Base-by-base conservation (phyloP, 2,329 filamentous ascomycete species). In the Pyricularia pennisetigena region DNA sequence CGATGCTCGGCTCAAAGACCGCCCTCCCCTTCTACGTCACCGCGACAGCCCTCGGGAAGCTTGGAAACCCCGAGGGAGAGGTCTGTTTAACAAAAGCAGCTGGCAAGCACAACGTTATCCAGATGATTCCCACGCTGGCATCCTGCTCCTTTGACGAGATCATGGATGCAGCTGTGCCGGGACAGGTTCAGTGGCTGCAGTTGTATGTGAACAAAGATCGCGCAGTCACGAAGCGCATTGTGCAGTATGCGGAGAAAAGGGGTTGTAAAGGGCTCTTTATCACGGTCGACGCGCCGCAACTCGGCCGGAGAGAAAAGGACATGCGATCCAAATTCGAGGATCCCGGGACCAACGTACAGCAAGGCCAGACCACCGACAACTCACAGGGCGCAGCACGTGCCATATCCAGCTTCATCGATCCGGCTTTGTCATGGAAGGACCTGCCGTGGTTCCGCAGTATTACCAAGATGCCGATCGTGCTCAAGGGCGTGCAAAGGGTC, bases 61-160 rank as follows among this genome's bases (percentile, higher is more conserved):
- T 99, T 4, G 95, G 95, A 69, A 86, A 99, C 76, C 91, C 91
- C 0, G 95, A 98, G 78, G 95, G 95, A 73, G 95, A 99, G 79
- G 93, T 97, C 5, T 83, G 97, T 10, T 85, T 99, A 69, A 98
- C 95, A 0, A 86, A 89, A 69, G 93, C 93, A 20, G 90, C 95
- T 1, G 85, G 86, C 76, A 92, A 90, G 75, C 94, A 98, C 83
- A 88, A 94, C 75, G 90, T 98, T 67, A 87, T 98, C 70, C 95
- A 99, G 80, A 99, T 99, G 95, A 98, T 99, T 70, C 95, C 95
- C 1, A 99, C 95, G 3, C 85, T 99, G 7, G 95, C 95, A 2
- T 97, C 93, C 2, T 98, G 95, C 82, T 95, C 93, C 1, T 97
- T 99, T 74, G 95, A 99, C 80, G 94, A 99, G 80, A 97, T 99